Evolutionary conservation across 1,284 basidiomycete genomes (phyloP).

Genomic region (Wallemia mellicola): DNA sequence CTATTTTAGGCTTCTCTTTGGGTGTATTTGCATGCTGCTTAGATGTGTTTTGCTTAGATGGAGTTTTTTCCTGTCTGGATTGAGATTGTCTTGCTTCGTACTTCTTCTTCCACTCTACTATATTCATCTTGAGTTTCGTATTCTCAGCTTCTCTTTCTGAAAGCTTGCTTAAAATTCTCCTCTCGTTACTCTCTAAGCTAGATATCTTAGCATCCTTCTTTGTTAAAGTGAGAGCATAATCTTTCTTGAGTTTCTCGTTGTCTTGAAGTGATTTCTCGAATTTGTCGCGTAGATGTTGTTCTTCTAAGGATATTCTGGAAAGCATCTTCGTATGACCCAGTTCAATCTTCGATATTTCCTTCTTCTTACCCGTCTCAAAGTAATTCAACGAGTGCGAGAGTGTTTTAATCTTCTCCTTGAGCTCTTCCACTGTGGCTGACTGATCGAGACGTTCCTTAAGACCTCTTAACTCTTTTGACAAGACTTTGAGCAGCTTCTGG

Average conservation of each 20-base stretch:
- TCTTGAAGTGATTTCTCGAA: not conserved
- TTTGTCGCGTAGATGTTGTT: not conserved
- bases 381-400: not conserved
- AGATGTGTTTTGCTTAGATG: no score
- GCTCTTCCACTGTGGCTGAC: not conserved
- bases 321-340: not conserved
- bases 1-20: no score
- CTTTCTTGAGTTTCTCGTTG: not conserved
- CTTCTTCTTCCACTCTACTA: not conserved
- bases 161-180: not conserved
- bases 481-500: not conserved
- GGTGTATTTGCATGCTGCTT: no score
- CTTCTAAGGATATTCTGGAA: not conserved
- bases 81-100: not conserved
- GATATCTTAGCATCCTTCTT: not conserved
- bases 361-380: not conserved
- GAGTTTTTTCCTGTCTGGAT: not conserved
- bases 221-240: not conserved
- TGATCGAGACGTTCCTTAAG: not conserved
- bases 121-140: not conserved
- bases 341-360: not conserved
- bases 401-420: not conserved
- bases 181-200: not conserved
- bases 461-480: not conserved
- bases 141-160: not conserved